Conservation (phyloP, 805 yeast genomes). For the Hanseniaspora mollemarum region DNA sequence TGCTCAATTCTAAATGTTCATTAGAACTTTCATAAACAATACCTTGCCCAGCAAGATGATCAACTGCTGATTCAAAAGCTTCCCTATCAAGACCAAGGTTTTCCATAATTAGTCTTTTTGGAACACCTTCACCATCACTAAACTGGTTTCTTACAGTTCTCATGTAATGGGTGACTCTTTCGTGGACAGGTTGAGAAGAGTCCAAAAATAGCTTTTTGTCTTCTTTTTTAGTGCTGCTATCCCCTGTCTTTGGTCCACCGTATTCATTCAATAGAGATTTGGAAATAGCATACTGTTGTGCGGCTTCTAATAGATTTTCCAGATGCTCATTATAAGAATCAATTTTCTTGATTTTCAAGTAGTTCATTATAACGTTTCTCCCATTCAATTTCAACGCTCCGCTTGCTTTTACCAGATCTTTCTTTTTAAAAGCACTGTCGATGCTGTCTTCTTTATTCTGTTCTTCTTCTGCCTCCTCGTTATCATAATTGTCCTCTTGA, state of each 20-base stretch:
- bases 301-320: conserved; percentile 56
- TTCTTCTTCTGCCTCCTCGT: not conserved
- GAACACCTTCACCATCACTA: conserved; percentile 10
- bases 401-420: conserved; percentile 13
- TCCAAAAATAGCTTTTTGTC: conserved; percentile 32
- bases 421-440: conserved; percentile 8
- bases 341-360: conserved; percentile 47
- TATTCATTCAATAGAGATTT: conserved; percentile 35
- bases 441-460: conserved; percentile 4
- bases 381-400: conserved; percentile 32
- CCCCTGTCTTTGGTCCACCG: conserved; percentile 2
- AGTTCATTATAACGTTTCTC: conserved; percentile 52
- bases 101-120: conserved; percentile 12
- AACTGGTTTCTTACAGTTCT: conserved; percentile 2
- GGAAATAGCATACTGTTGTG: conserved; percentile 44
- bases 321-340: conserved; percentile 56
- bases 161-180: conserved; percentile 9
- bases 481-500: not conserved
- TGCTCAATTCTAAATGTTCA: not conserved
- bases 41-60: conserved; percentile 8
- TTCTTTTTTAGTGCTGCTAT: not conserved
- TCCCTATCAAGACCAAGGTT: conserved; percentile 9
- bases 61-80: conserved; percentile 7
- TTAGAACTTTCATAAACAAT: not conserved
- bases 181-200: conserved; percentile 21